phyloP scores from a whole-genome alignment of 1,284 basidiomycete genomes.

The Ustilago trichophora region DNA sequence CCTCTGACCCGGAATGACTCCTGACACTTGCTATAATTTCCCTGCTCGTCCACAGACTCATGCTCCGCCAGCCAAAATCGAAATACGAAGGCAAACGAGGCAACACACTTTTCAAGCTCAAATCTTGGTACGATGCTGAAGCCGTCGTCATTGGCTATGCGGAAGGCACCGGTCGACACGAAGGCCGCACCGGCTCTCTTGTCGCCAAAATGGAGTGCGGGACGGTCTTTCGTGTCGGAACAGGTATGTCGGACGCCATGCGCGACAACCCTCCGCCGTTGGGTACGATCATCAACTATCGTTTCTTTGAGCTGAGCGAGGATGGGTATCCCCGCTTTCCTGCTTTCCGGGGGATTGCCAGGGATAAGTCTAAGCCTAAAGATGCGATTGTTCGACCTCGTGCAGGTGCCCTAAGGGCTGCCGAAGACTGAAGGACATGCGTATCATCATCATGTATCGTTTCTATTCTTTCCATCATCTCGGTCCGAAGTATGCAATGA shows the following conservation, averaged over 20 bases:
- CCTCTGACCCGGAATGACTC: too few relatives aligned
- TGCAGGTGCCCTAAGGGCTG: constrained; percentile 10
- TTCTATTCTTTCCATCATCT: too few relatives aligned
- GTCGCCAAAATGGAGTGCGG: constrained; percentile 75
- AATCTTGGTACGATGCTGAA: constrained; percentile 77
- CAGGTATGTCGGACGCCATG: constrained; percentile 55
- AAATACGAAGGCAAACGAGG: constrained; percentile 73
- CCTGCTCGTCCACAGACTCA: too few relatives aligned
- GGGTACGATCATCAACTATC: constrained; percentile 73
- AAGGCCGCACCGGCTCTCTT: constrained; percentile 72
- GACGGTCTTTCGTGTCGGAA: constrained; percentile 67
- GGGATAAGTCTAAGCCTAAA: constrained; percentile 47
- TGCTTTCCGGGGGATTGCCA: constrained; percentile 71
- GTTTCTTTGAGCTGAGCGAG: constrained; percentile 75
- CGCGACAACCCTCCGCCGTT: constrained; percentile 68
- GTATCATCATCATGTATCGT: too few relatives aligned
- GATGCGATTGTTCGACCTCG: constrained; percentile 48
- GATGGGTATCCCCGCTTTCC: constrained; percentile 72
- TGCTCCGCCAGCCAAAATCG: constrained; percentile 73
- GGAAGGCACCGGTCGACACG: constrained; percentile 72
- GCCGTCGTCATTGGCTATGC: constrained; percentile 73
- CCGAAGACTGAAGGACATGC: neutral
- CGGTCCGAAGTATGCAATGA: too few relatives aligned
- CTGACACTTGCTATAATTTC: too few relatives aligned
- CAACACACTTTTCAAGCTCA: constrained; percentile 73